phyloP scores from a whole-genome alignment of 78 protist species.

The Planoprotostelium fungivorum region DNA sequence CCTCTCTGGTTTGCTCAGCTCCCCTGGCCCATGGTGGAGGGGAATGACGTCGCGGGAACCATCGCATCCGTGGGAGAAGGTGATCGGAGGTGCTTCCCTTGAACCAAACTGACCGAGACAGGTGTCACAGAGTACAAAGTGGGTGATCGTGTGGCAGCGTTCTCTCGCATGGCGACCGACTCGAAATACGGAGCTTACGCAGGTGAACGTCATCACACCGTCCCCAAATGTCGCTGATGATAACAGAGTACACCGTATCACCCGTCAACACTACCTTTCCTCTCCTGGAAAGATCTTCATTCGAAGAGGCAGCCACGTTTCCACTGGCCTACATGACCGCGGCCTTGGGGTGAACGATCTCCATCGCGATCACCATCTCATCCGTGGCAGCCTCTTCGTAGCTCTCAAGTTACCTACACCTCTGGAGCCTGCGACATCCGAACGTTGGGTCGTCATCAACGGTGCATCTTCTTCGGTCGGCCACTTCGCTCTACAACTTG shows the following conservation, averaged over 20 bases:
- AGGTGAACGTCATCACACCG: background rate
- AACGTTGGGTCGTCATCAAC: background rate
- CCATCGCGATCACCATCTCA: background rate
- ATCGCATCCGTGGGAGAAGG: background rate
- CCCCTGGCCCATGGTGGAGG: background rate
- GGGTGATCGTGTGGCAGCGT: background rate
- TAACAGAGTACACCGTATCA: background rate
- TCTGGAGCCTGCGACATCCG: background rate
- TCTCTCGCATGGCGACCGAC: background rate
- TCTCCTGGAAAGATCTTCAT: background rate
- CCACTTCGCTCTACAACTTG: background rate
- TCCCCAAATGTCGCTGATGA: background rate
- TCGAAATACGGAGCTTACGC: background rate
- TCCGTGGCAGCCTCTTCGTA: background rate
- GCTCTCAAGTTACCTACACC: background rate
- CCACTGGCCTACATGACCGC: background rate
- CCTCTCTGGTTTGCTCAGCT: background rate
- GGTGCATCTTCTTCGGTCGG: background rate
- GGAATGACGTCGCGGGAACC: background rate
- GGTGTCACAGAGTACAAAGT: background rate
- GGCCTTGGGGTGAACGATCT: background rate
- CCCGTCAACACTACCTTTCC: background rate
- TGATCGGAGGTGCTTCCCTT: too few relatives aligned
- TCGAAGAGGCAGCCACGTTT: background rate
- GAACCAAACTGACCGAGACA: too few relatives aligned